Evolutionary conservation across 305 asterid genomes (phyloP).

Genomic region (Fraxinus latifolia): DNA sequence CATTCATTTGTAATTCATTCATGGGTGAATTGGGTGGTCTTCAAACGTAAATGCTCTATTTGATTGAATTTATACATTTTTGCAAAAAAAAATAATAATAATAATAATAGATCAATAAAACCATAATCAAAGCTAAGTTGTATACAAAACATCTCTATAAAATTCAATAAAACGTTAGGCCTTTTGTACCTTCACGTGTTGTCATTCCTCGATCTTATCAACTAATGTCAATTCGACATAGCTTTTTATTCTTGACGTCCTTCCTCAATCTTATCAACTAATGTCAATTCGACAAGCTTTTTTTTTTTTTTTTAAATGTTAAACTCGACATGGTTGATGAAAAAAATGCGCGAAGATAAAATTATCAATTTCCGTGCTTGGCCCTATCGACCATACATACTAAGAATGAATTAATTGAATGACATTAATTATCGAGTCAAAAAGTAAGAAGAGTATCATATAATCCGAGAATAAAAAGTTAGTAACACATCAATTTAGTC

Average conservation of each 20-base stretch:
- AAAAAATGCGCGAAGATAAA: background rate
- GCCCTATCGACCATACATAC: background rate
- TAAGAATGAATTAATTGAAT: too few species aligned
- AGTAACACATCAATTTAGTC: too few species aligned
- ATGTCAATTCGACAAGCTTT: background rate
- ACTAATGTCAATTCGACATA: too few species aligned
- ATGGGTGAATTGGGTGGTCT: background rate
- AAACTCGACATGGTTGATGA: background rate
- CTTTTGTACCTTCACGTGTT: background rate
- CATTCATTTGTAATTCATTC: background rate
- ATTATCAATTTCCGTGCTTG: background rate
- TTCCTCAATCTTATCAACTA: background rate
- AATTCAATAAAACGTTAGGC: background rate
- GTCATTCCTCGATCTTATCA: too few species aligned
- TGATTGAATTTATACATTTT: background rate
- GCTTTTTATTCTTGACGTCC: too few species aligned
- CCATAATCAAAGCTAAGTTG: background rate
- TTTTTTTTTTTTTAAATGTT: too few species aligned
- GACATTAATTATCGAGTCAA: background rate
- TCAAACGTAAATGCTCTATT: background rate
- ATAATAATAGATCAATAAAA: background rate
- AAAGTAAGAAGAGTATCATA: background rate
- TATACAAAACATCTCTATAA: background rate
- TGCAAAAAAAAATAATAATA: too few species aligned
- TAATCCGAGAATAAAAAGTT: too few species aligned